Percentiles rank a stretch among this genome's conserved stretches.
Evolutionary conservation across 441 rosid species (phyloP).

Genomic region (Breynia disticha): DNA sequence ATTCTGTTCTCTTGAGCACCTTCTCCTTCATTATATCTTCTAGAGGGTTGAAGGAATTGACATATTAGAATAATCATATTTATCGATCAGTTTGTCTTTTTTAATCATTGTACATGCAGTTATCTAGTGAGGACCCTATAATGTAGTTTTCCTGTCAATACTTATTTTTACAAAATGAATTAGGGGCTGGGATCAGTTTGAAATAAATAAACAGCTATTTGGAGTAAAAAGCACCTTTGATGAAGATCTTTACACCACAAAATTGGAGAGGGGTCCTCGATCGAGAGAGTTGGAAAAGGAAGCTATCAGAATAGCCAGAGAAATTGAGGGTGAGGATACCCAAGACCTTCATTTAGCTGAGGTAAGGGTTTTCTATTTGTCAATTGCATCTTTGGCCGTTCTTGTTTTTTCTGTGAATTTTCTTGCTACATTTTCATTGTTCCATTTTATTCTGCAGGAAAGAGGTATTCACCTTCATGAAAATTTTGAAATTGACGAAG

Average conservation of each 20-base stretch:
- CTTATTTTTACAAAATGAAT: not conserved
- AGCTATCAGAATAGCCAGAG: conserved; percentile 80
- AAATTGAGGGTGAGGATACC: conserved; percentile 89
- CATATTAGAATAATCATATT: not conserved
- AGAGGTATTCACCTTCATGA: conserved; percentile 59
- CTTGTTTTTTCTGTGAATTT: conserved; percentile 5
- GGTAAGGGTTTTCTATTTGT: conserved; percentile 27
- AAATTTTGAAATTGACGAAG: conserved; percentile 66
- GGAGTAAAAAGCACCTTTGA: conserved; percentile 83
- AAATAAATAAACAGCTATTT: conserved; percentile 56
- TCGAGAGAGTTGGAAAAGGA: conserved; percentile 60
- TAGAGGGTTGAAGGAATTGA: too few relatives aligned
- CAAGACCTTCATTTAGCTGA: conserved; percentile 87
- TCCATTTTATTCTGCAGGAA: conserved; percentile 51
- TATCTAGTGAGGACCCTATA: not conserved
- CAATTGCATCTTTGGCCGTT: conserved; percentile 7
- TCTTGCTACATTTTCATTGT: conserved; percentile 6
- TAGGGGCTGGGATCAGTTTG: conserved; percentile 91
- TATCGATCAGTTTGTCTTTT: not conserved
- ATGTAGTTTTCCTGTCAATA: not conserved
- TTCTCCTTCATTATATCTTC: too few relatives aligned
- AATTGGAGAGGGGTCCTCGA: conserved; percentile 61
- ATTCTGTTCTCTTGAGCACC: too few relatives aligned
- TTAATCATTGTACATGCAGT: not conserved
- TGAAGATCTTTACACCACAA: conserved; percentile 85